phyloP scores from a whole-genome alignment of 257 asterid genomes.

The Solanum rostratum region DNA sequence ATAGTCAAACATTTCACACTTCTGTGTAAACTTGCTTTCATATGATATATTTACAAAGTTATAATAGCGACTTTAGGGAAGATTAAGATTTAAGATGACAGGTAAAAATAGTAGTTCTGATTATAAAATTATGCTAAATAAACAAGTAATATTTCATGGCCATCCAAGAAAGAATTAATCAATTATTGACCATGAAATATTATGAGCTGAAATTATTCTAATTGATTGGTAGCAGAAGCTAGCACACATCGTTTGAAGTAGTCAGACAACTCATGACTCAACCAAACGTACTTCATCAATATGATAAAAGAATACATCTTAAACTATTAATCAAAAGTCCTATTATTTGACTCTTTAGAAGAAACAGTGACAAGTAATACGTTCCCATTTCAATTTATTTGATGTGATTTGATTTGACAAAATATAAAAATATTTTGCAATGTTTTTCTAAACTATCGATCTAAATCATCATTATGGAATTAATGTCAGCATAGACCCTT shows the following conservation, averaged over 20 bases:
- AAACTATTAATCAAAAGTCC: too few species aligned
- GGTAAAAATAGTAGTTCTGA: neutral
- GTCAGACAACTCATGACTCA: neutral
- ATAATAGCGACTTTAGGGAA: neutral
- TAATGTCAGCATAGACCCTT: neutral
- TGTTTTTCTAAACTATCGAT: too few species aligned
- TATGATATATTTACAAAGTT: too few species aligned
- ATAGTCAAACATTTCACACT: too few species aligned
- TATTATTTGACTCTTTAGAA: too few species aligned
- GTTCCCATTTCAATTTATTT: too few species aligned
- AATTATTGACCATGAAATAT: neutral
- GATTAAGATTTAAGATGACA: neutral
- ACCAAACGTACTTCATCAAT: neutral
- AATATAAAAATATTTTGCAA: too few species aligned
- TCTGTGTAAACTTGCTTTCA: too few species aligned
- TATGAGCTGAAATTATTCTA: neutral
- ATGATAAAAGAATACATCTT: too few species aligned
- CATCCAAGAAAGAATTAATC: neutral
- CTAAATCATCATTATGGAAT: neutral
- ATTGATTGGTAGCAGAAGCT: neutral
- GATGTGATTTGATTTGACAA: too few species aligned
- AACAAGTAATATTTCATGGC: neutral
- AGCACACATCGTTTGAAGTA: neutral
- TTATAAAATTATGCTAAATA: neutral
- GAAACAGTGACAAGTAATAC: too few species aligned